Conservation (phyloP, 495 filamentous ascomycete genomes). For the Talaromyces thailandensis region DNA sequence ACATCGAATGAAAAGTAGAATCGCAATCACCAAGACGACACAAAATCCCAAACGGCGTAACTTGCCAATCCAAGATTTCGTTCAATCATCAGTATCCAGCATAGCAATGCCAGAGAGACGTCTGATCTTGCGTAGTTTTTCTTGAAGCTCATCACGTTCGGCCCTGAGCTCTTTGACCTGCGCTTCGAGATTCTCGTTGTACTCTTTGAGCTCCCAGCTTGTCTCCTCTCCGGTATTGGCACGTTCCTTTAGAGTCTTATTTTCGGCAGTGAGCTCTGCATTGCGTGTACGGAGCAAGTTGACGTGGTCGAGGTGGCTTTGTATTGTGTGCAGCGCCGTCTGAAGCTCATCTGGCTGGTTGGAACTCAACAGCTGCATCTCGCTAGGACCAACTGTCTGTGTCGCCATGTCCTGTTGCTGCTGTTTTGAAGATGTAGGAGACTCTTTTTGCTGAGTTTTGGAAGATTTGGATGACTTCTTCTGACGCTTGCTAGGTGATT, state of each 20-base stretch:
- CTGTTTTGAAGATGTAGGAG: background rate
- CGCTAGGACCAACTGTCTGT: background rate
- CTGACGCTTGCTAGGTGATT: background rate
- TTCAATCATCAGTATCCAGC: background rate
- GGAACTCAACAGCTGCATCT: background rate
- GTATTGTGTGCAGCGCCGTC: background rate
- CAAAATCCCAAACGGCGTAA: background rate
- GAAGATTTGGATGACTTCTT: background rate
- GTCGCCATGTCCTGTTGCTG: background rate
- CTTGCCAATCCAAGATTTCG: background rate
- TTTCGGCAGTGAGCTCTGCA: background rate
- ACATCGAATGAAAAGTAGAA: background rate
- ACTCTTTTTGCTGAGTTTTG: background rate
- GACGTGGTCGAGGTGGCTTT: background rate
- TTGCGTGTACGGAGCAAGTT: background rate
- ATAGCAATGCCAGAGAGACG: background rate
- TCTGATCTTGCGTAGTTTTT: background rate
- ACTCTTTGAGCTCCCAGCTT: background rate
- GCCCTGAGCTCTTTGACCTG: background rate
- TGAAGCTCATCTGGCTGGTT: background rate
- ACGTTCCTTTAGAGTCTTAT: background rate
- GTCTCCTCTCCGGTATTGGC: background rate
- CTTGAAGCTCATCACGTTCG: background rate
- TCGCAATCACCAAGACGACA: background rate
- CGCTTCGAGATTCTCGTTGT: constrained; percentile 1